Percentiles rank a stretch among this genome's conserved stretches.
phyloP scores from a whole-genome alignment of 176 grass and related monocot genomes.

The Carex myosuroides region DNA sequence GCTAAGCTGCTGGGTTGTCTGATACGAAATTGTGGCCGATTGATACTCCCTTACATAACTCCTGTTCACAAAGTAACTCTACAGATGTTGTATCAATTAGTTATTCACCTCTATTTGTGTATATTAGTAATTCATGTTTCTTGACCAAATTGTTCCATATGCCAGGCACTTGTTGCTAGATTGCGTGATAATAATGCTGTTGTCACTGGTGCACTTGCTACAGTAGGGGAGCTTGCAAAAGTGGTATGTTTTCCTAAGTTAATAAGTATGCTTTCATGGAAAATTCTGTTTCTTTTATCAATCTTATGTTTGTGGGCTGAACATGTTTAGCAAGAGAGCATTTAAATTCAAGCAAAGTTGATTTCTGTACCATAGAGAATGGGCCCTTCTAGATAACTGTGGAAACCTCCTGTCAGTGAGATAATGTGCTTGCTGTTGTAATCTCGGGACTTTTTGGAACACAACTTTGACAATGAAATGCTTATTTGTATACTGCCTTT shows the following conservation, averaged over 20 bases:
- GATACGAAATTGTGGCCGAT: conserved; percentile 76
- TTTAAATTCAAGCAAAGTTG: neutral
- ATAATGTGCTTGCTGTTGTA: neutral
- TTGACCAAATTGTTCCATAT: conserved; percentile 27
- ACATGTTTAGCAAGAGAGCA: neutral
- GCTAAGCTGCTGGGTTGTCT: conserved; percentile 81
- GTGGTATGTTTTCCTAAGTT: conserved; percentile 42
- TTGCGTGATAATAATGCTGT: conserved; percentile 80
- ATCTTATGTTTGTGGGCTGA: neutral
- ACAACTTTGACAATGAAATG: neutral
- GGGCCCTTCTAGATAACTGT: neutral
- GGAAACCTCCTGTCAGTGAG: neutral
- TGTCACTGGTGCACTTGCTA: conserved; percentile 85
- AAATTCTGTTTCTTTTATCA: conserved; percentile 19
- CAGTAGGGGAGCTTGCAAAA: conserved; percentile 97
- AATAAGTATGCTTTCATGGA: neutral
- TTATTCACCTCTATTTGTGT: conserved; percentile 6
- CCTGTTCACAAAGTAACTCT: conserved; percentile 87
- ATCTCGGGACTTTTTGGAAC: neutral
- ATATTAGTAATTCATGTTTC: conserved; percentile 8
- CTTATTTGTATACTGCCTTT: conserved; percentile 1
- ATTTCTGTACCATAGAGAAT: neutral
- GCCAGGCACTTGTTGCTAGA: conserved; percentile 75
- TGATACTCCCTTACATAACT: conserved; percentile 98
- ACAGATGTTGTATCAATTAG: neutral